phyloP scores from a whole-genome alignment of 179 eudicot genomes.

The Silene noctiflora region DNA sequence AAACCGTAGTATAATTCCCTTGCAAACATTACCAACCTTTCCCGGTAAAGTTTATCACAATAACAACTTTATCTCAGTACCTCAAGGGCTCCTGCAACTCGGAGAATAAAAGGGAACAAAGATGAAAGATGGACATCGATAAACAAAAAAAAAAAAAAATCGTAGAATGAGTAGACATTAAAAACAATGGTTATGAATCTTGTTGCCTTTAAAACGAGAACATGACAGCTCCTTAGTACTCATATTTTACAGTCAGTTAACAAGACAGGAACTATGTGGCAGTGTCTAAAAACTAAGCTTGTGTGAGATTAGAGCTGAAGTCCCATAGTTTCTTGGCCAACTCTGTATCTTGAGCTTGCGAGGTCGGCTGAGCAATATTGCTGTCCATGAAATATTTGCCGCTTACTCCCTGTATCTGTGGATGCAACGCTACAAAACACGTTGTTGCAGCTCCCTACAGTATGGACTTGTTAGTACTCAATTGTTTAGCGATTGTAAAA shows the following conservation, averaged over 20 bases:
- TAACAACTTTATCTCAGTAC: no score
- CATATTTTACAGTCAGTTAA: not conserved
- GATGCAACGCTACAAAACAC: constrained; percentile 45
- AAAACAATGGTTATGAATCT: no score
- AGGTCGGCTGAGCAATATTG: constrained; percentile 33
- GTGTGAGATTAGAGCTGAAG: constrained; percentile 30
- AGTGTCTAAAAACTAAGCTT: constrained; percentile 1
- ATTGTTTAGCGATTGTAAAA: not conserved
- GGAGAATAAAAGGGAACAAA: no score
- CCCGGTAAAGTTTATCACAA: no score
- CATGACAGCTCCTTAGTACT: no score
- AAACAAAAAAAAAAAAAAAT: no score
- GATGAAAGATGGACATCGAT: no score
- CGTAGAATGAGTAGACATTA: no score
- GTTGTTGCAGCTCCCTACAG: constrained; percentile 46
- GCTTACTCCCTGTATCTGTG: constrained; percentile 38
- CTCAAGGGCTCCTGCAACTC: no score
- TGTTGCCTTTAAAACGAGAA: no score
- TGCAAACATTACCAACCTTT: no score
- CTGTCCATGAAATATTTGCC: constrained; percentile 47
- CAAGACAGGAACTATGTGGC: not conserved
- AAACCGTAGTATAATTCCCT: no score
- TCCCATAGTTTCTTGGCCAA: constrained; percentile 45
- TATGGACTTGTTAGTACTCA: not conserved
- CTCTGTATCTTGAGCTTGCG: constrained; percentile 30